These are phyloP conservation scores for Capsella bursapastoris DNA, from an alignment of 345 rosid genomes.

Conservation along the genomic window DNA sequence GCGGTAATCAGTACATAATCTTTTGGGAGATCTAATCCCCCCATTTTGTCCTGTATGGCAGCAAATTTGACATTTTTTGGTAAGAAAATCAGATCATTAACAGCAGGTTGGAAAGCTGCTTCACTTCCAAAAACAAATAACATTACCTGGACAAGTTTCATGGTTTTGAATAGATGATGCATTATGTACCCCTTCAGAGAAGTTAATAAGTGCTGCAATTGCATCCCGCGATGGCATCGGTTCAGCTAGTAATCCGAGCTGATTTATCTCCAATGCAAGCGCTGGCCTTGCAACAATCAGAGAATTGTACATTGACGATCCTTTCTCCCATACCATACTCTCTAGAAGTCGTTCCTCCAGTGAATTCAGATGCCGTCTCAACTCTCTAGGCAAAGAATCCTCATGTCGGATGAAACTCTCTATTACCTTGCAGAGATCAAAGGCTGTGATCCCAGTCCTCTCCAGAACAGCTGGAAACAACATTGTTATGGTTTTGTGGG, in stretches of 20 bases:
- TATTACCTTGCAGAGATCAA: constrained; percentile 98
- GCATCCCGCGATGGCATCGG: constrained; percentile 93
- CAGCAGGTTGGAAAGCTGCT: constrained; percentile 20
- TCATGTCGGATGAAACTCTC: constrained; percentile 98
- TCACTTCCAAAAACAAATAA: background rate
- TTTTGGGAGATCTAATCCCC: constrained; percentile 80
- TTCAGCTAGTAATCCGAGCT: constrained; percentile 72
- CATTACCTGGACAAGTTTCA: constrained; percentile 60
- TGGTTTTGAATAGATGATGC: constrained; percentile 58
- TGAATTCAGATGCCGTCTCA: constrained; percentile 94
- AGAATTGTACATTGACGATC: constrained; percentile 96
- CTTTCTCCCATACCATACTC: constrained; percentile 99
- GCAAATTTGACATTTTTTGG: constrained; percentile 18
- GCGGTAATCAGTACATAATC: constrained; percentile 64
- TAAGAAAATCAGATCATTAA: constrained; percentile 17
- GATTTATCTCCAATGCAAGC: constrained; percentile 67
- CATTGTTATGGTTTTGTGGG: constrained; percentile 93
- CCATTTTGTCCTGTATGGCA: constrained; percentile 81
- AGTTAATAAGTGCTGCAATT: constrained; percentile 69
- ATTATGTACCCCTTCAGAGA: constrained; percentile 52
- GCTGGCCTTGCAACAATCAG: constrained; percentile 82
- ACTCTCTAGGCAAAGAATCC: constrained; percentile 94
- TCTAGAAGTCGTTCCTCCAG: constrained; percentile 95
- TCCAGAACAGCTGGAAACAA: constrained; percentile 95
- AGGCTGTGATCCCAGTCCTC: constrained; percentile 96